phyloP scores from a whole-genome alignment of 495 filamentous ascomycete species.

The Tuber indicum region DNA sequence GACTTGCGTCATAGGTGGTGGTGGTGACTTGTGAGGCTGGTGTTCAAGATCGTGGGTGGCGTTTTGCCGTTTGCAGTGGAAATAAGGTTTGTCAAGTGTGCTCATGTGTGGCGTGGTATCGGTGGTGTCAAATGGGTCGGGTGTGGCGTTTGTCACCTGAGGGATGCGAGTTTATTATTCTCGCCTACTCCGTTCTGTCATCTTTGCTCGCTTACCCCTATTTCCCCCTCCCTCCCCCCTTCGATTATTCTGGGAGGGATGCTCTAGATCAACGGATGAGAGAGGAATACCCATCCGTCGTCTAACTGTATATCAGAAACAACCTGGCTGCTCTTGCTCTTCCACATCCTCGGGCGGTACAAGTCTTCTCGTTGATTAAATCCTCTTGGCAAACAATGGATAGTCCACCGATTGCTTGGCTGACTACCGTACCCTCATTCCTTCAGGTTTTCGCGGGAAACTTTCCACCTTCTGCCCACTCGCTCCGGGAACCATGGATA shows the following conservation, averaged over 20 bases:
- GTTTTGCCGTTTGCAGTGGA: background rate
- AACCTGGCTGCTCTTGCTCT: background rate
- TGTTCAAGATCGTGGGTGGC: background rate
- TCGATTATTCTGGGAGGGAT: too few relatives aligned
- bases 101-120: background rate
- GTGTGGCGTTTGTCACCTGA: background rate
- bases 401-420: background rate
- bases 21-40: background rate
- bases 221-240: too few relatives aligned
- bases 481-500: background rate
- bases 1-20: background rate
- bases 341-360: background rate
- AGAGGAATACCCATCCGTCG: background rate
- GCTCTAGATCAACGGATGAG: background rate
- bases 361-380: background rate
- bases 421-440: background rate
- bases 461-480: background rate
- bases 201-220: too few relatives aligned
- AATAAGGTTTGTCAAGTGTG: conserved; percentile 1
- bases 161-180: background rate
- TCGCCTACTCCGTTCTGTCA: too few relatives aligned
- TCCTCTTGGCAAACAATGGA: background rate
- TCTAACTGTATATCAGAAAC: background rate
- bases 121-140: background rate
- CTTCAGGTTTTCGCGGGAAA: background rate